Evolutionary conservation across 1,139 yeast genomes (phyloP).

Genomic region (Spathaspora sp.): DNA sequence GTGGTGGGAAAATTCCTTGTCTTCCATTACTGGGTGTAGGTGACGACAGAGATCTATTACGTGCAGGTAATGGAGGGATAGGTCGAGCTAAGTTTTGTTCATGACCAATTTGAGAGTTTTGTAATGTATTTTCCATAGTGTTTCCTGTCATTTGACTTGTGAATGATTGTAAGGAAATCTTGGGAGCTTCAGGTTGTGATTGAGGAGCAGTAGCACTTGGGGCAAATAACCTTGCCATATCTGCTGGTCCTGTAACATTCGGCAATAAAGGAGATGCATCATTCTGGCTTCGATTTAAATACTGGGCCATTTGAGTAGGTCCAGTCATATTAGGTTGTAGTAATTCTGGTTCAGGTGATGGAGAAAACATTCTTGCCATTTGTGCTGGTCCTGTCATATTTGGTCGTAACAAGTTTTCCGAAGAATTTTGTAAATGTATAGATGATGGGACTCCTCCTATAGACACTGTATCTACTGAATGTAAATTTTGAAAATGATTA

Average conservation of each 20-base stretch:
- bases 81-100: conserved; percentile 22
- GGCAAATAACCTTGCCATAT: conserved; percentile 35
- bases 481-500: conserved; percentile 61
- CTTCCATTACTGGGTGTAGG: conserved; percentile 11
- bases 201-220: conserved; percentile 16
- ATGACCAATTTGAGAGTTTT: conserved; percentile 26
- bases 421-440: conserved; percentile 32
- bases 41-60: conserved; percentile 43
- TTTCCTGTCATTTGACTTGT: conserved; percentile 48
- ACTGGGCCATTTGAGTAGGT: conserved; percentile 47
- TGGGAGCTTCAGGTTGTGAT: conserved; percentile 18
- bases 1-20: conserved; percentile 19
- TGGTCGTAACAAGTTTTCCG: conserved; percentile 34
- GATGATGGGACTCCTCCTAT: conserved; percentile 56
- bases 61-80: conserved; percentile 24
- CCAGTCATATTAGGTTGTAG: conserved; percentile 59
- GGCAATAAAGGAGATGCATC: conserved; percentile 25
- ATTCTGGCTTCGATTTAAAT: conserved; percentile 5
- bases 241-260: conserved; percentile 39
- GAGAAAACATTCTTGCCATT: conserved; percentile 29
- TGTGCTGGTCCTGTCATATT: conserved; percentile 57
- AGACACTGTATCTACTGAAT: conserved; percentile 64
- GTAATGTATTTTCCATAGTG: conserved; percentile 39
- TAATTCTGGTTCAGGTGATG: conserved; percentile 23
- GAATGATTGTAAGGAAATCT: conserved; percentile 40